Evolutionary conservation across 164 flowering plant species (phyloP).

Genomic region (Macadamia tetraphylla): DNA sequence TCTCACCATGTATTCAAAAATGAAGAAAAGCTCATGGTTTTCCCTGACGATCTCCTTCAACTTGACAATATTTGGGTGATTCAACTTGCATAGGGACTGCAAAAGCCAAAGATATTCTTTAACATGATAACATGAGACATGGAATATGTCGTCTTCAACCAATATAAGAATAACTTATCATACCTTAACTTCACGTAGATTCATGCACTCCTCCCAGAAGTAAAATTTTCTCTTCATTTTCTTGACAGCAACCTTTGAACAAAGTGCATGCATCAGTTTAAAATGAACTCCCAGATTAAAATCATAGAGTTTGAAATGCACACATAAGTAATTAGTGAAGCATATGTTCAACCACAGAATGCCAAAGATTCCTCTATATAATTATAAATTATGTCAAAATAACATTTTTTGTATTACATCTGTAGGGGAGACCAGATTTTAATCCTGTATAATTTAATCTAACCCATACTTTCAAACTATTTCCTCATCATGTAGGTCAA

Average conservation of each 20-base stretch:
- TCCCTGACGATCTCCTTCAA: constrained; percentile 77
- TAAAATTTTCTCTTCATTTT: constrained; percentile 85
- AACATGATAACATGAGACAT: background rate
- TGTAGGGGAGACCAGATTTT: too few relatives aligned
- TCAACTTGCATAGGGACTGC: constrained; percentile 75
- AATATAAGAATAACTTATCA: background rate
- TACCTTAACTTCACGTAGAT: constrained; percentile 85
- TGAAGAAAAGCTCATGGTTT: constrained; percentile 69
- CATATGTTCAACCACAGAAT: too few relatives aligned
- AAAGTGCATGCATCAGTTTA: background rate
- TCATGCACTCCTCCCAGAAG: constrained; percentile 80
- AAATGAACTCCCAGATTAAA: too few relatives aligned
- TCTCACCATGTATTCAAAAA: constrained; percentile 78
- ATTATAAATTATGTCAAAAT: too few relatives aligned
- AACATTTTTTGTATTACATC: too few relatives aligned
- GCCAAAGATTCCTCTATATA: too few relatives aligned
- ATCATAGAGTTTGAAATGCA: too few relatives aligned
- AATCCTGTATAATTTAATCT: background rate
- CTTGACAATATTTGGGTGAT: constrained; percentile 74
- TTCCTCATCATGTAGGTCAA: background rate
- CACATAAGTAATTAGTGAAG: too few relatives aligned
- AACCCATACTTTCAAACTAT: background rate
- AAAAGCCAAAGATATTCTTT: constrained; percentile 6
- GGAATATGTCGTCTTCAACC: background rate
- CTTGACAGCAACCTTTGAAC: constrained; percentile 81